Evolutionary conservation across 139 green algal genomes (phyloP).

Genomic region (Tetraselmis striata): DNA sequence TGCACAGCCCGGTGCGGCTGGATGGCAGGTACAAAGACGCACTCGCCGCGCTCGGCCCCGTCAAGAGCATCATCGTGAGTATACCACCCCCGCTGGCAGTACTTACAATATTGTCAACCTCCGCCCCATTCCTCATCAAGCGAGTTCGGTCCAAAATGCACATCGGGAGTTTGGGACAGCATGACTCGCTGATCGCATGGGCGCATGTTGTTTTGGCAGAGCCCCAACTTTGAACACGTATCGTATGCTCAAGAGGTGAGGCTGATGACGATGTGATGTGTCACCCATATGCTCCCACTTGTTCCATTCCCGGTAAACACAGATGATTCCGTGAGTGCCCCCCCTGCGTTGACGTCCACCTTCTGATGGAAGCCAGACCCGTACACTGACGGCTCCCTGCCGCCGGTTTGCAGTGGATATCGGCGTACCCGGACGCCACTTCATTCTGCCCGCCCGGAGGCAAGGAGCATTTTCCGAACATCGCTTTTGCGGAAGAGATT

Average conservation of each 20-base stretch:
- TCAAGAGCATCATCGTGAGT: conserved; percentile 45
- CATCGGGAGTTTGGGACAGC: no score
- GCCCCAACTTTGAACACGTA: conserved; percentile 57
- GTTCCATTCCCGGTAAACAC: conserved; percentile 14
- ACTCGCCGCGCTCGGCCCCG: conserved; percentile 33
- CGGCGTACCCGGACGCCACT: conserved; percentile 38
- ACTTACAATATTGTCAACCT: neutral
- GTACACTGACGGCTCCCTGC: no score
- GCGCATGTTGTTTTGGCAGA: no score
- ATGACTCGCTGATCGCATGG: no score
- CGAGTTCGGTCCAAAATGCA: no score
- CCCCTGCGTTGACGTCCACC: neutral
- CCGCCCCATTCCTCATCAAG: no score
- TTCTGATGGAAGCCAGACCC: neutral
- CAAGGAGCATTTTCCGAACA: conserved; percentile 26
- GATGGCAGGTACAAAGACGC: conserved; percentile 27
- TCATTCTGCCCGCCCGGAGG: conserved; percentile 41
- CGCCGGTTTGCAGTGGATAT: conserved; percentile 34
- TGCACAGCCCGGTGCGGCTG: conserved; percentile 50
- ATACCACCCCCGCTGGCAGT: neutral
- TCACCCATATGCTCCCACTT: neutral
- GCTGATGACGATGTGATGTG: neutral
- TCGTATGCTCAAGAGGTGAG: conserved; percentile 24
- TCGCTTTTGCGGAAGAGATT: conserved; percentile 26
- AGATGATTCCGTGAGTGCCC: neutral